These are phyloP conservation scores for Cubamyces lactineus DNA, from an alignment of 768 basidiomycete genomes.

Conservation along the genomic window DNA sequence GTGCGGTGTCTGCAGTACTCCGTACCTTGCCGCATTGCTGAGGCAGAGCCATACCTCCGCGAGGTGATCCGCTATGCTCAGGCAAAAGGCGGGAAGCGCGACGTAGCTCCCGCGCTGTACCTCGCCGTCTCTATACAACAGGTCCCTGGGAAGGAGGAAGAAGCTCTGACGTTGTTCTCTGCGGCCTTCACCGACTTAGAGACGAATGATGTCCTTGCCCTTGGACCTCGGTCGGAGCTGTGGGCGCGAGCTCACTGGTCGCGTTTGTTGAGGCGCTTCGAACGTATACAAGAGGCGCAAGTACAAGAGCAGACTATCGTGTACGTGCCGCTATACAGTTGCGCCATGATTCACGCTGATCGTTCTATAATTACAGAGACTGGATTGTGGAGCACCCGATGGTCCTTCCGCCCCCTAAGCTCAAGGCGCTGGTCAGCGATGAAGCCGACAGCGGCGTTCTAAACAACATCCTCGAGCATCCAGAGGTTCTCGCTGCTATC, in stretches of 20 bases:
- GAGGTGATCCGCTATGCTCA: conserved; percentile 24
- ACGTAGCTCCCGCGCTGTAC: conserved; percentile 23
- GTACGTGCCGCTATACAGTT: background rate
- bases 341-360: background rate
- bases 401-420: conserved; percentile 10
- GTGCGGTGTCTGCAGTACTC: conserved; percentile 20
- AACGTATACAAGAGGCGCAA: conserved; percentile 13
- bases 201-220: background rate
- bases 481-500: conserved; percentile 9
- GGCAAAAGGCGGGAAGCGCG: conserved; percentile 18
- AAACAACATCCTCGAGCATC: conserved; percentile 16
- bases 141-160: conserved; percentile 12
- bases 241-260: conserved; percentile 26
- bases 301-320: conserved; percentile 18
- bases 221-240: conserved; percentile 21
- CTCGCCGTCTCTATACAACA: conserved; percentile 28
- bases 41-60: conserved; percentile 26
- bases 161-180: conserved; percentile 16
- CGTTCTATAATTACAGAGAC: background rate
- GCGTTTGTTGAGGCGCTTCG: conserved; percentile 10
- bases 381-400: conserved; percentile 18
- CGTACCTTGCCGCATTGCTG: conserved; percentile 22
- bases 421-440: conserved; percentile 15
- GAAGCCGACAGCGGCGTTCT: conserved; percentile 14
- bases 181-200: conserved; percentile 14